These are phyloP conservation scores for Dianthus caryophyllus DNA, from an alignment of 148 eudicot species.

Conservation along the genomic window DNA sequence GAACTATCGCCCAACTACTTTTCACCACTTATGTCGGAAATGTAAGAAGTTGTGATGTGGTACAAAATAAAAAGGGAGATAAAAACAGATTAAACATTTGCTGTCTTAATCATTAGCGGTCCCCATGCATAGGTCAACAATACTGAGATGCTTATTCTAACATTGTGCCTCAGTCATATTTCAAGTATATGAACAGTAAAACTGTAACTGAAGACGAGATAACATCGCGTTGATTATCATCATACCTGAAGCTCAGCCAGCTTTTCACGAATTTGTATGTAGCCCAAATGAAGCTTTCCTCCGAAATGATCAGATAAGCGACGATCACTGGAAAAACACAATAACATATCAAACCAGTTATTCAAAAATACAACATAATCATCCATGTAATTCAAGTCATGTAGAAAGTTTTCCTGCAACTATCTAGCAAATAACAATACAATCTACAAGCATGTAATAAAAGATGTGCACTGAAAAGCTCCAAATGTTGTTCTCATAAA, in stretches of 20 bases:
- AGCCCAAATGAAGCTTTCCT: slow-evolving; percentile 95
- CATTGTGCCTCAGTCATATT: slow-evolving; percentile 4
- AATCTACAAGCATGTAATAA: slow-evolving; percentile 64
- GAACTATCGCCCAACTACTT: not conserved
- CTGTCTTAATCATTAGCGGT: not conserved
- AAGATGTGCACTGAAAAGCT: slow-evolving; percentile 93
- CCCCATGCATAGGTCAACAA: not conserved
- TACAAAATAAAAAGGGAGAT: not conserved
- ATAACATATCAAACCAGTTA: slow-evolving; percentile 20
- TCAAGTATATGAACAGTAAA: not conserved
- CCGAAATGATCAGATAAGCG: slow-evolving; percentile 99
- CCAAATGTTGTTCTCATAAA: slow-evolving; percentile 92
- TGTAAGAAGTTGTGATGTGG: slow-evolving; percentile 5
- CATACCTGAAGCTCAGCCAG: slow-evolving; percentile 83
- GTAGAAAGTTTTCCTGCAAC: slow-evolving; percentile 17
- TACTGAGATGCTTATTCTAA: not conserved
- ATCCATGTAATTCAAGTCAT: slow-evolving; percentile 10
- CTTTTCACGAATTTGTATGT: slow-evolving; percentile 98
- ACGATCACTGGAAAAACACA: slow-evolving; percentile 70
- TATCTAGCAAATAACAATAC: slow-evolving; percentile 54
- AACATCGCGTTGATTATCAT: not conserved
- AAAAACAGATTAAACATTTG: not conserved
- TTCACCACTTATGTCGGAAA: slow-evolving; percentile 5
- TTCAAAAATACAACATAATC: not conserved
- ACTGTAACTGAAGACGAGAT: not conserved